Evolutionary conservation across 1,284 basidiomycete genomes (phyloP).

Genomic region (Omphalotus olearius): DNA sequence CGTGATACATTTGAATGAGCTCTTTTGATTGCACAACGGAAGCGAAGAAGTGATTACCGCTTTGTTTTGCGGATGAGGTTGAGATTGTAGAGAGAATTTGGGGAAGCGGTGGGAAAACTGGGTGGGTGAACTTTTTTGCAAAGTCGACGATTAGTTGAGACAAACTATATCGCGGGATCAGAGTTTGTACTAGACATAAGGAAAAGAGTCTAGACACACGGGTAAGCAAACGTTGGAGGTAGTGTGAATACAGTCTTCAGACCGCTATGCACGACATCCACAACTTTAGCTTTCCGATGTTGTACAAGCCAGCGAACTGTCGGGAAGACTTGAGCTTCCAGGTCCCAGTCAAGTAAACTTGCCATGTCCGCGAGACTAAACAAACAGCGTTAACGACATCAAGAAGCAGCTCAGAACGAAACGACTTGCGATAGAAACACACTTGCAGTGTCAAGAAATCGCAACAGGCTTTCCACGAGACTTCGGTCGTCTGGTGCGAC

Average conservation of each 20-base stretch:
- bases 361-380: slow-evolving; percentile 83
- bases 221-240: slow-evolving; percentile 59
- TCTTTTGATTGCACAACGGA: slow-evolving; percentile 68
- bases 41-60: slow-evolving; percentile 72
- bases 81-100: slow-evolving; percentile 72
- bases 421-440: slow-evolving; percentile 59
- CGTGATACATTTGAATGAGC: slow-evolving; percentile 67
- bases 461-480: slow-evolving; percentile 64
- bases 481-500: slow-evolving; percentile 60
- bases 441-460: slow-evolving; percentile 64
- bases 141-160: slow-evolving; percentile 62
- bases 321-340: slow-evolving; percentile 83
- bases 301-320: slow-evolving; percentile 88
- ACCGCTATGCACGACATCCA: slow-evolving; percentile 80
- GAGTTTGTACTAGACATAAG: background rate
- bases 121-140: slow-evolving; percentile 58
- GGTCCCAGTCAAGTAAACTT: slow-evolving; percentile 78
- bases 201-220: slow-evolving; percentile 43
- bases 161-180: slow-evolving; percentile 38
- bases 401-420: background rate
- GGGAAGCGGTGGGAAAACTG: slow-evolving; percentile 67
- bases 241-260: slow-evolving; percentile 83
- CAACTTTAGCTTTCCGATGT: slow-evolving; percentile 84
- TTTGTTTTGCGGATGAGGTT: slow-evolving; percentile 54
- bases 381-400: background rate